These are phyloP conservation scores for Lasiodiplodia sp. DNA, from an alignment of 2,329 filamentous ascomycete genomes.

Conservation along the genomic window DNA sequence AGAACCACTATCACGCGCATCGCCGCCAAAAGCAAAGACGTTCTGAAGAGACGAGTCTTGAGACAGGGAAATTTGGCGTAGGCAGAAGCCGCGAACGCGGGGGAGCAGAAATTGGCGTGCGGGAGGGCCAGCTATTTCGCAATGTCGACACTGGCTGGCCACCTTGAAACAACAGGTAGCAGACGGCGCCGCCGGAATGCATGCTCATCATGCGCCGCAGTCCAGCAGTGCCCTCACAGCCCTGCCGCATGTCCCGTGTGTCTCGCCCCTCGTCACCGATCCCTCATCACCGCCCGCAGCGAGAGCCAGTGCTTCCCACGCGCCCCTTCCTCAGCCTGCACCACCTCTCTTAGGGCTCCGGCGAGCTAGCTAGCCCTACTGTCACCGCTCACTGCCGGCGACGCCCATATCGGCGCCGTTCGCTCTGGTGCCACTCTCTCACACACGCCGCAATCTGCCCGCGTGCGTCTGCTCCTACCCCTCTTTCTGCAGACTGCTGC, in stretches of 20 bases:
- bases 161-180: slow-evolving; percentile 15
- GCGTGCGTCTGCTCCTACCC: slow-evolving; percentile 7
- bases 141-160: slow-evolving; percentile 12
- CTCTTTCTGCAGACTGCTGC: slow-evolving; percentile 7
- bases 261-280: slow-evolving; percentile 20
- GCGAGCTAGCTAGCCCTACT: slow-evolving; percentile 10
- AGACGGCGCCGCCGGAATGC: slow-evolving; percentile 3
- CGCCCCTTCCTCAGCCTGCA: slow-evolving; percentile 14
- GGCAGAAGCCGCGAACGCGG: slow-evolving; percentile 10
- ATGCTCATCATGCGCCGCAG: slow-evolving; percentile 1
- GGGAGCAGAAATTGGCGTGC: slow-evolving; percentile 6
- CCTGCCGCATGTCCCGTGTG: slow-evolving; percentile 10
- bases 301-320: slow-evolving; percentile 1
- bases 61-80: slow-evolving; percentile 1
- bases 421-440: slow-evolving; percentile 3
- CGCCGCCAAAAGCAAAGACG: background rate
- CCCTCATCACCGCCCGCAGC: slow-evolving; percentile 7
- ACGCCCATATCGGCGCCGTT: slow-evolving; percentile 10
- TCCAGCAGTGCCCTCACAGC: background rate
- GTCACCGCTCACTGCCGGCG: slow-evolving; percentile 7
- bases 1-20: slow-evolving; percentile 9
- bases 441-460: slow-evolving; percentile 14
- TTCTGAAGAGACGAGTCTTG: background rate
- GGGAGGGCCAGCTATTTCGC: slow-evolving; percentile 3
- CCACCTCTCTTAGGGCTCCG: slow-evolving; percentile 20